Percentiles rank a stretch among this genome's conserved stretches.
Conservation (phyloP, 768 basidiomycete species). For the Omphalotus guepiniiformis region DNA sequence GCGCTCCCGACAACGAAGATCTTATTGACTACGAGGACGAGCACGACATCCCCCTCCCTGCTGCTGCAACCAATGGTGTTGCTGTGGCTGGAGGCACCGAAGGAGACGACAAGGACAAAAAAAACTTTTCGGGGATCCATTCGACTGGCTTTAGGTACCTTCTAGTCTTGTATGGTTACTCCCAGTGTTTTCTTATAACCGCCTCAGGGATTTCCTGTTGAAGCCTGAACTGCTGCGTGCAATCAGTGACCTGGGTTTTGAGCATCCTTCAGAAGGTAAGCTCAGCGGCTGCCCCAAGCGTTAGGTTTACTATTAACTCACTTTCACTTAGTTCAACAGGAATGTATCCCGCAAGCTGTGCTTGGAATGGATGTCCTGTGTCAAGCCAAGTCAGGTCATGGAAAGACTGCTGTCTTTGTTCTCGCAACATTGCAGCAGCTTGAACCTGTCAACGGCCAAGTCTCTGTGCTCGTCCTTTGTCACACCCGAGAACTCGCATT, state of each 20-base stretch:
- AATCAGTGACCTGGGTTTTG: conserved; percentile 99
- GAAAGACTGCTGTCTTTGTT: conserved; percentile 99
- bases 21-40: conserved; percentile 95
- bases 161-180: conserved; percentile 1
- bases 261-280: conserved; percentile 98
- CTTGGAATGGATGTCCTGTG: conserved; percentile 99
- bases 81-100: conserved; percentile 44
- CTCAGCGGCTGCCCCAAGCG: neutral
- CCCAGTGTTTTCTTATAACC: conserved; percentile 15
- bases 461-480: conserved; percentile 95
- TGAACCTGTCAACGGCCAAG: conserved; percentile 97
- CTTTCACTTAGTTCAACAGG: conserved; percentile 81
- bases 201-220: conserved; percentile 86
- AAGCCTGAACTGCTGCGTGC: conserved; percentile 97
- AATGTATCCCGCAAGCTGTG: conserved; percentile 99
- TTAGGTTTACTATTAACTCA: conserved; percentile 8
- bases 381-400: conserved; percentile 98
- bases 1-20: conserved; percentile 83
- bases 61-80: conserved; percentile 45
- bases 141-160: conserved; percentile 97
- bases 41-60: conserved; percentile 67
- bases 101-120: conserved; percentile 82
- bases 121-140: conserved; percentile 99
- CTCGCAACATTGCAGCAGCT: conserved; percentile 96
- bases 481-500: conserved; percentile 99